Evolutionary conservation across 2,329 filamentous ascomycete genomes (phyloP).

Genomic region (Aspergillus cejpii): DNA sequence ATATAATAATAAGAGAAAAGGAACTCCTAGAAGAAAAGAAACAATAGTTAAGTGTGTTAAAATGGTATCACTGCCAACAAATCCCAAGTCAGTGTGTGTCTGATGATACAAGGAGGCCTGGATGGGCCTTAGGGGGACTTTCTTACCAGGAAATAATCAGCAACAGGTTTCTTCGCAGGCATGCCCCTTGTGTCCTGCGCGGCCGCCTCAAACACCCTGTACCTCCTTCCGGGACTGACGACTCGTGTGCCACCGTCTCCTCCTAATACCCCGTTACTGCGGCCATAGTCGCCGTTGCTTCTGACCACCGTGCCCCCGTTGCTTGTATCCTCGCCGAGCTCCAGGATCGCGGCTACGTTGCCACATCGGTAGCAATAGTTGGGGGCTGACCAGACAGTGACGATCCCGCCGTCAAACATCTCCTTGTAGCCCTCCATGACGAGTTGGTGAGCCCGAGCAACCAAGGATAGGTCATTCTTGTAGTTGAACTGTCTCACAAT

Average conservation of each 20-base stretch:
- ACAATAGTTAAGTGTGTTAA: slow-evolving; percentile 3
- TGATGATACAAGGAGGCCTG: too few species aligned
- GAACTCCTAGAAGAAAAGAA: slow-evolving; percentile 2
- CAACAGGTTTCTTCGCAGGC: slow-evolving; percentile 97
- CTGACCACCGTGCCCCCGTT: slow-evolving; percentile 63
- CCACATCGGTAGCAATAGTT: slow-evolving; percentile 97
- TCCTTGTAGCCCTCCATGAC: slow-evolving; percentile 99
- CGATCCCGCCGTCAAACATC: slow-evolving; percentile 94
- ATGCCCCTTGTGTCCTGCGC: slow-evolving; percentile 94
- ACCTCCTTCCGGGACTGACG: slow-evolving; percentile 74
- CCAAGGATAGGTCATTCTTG: slow-evolving; percentile 82
- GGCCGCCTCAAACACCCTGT: slow-evolving; percentile 92
- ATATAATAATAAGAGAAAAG: slow-evolving; percentile 8
- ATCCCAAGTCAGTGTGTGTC: neutral
- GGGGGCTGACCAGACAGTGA: slow-evolving; percentile 96
- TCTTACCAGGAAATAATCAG: slow-evolving; percentile 78
- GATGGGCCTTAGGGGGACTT: neutral
- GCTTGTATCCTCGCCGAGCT: slow-evolving; percentile 80
- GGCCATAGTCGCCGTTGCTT: slow-evolving; percentile 47
- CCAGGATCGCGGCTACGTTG: slow-evolving; percentile 90
- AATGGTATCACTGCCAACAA: slow-evolving; percentile 5
- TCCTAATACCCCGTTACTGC: slow-evolving; percentile 46
- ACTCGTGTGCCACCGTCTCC: slow-evolving; percentile 42
- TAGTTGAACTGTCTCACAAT: slow-evolving; percentile 97
- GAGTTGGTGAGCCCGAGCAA: slow-evolving; percentile 90